phyloP scores from a whole-genome alignment of 306 rosid species.

The Biancaea sappan region DNA sequence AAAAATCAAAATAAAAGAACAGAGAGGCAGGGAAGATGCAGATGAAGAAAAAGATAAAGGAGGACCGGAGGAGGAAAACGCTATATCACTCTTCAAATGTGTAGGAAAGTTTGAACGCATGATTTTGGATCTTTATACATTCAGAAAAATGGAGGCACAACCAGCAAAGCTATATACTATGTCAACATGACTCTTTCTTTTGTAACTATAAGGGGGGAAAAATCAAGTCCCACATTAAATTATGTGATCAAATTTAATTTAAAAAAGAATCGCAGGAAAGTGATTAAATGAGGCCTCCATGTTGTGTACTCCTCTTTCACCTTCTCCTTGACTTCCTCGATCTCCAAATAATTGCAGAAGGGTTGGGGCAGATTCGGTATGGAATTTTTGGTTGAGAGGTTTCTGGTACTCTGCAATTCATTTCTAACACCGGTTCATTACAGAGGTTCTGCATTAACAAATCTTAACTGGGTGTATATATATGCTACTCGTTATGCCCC shows the following conservation, averaged over 20 bases:
- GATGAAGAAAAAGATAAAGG: not conserved
- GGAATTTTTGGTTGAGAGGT: conserved; percentile 65
- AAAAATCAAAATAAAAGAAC: too few relatives aligned
- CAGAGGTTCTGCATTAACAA: not conserved
- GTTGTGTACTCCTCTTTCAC: conserved; percentile 38
- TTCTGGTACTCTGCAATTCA: conserved; percentile 61
- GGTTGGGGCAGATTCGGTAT: conserved; percentile 79
- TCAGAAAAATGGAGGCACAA: conserved; percentile 28
- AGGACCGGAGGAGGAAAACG: not conserved
- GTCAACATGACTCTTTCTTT: conserved; percentile 9
- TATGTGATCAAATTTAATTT: not conserved
- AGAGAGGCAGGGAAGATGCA: not conserved
- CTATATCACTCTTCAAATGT: not conserved
- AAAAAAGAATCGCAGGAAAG: not conserved
- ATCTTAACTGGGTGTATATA: not conserved
- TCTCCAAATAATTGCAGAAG: conserved; percentile 89
- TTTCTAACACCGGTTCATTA: conserved; percentile 13
- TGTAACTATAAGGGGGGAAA: not conserved
- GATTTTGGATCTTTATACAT: conserved; percentile 29
- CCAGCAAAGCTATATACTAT: conserved; percentile 32
- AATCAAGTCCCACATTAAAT: not conserved
- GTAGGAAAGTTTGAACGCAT: not conserved
- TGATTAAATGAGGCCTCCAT: not conserved
- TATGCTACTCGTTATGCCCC: not conserved
- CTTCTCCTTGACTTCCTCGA: conserved; percentile 65